Conservation (phyloP, 2,329 filamentous ascomycete genomes). For the Neofusicoccum laricinum region DNA sequence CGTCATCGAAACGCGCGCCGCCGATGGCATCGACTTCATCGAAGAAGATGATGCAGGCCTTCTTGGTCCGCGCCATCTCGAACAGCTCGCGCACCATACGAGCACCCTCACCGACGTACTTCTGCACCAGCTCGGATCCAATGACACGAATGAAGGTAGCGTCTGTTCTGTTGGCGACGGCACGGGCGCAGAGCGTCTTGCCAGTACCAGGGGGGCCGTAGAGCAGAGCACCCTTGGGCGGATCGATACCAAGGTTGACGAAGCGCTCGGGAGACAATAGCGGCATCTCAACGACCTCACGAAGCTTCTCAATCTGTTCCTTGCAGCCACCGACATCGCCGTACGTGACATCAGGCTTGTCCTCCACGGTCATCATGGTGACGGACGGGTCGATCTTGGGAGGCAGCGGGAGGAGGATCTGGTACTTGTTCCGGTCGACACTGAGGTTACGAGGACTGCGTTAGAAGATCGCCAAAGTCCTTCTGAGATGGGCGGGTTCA, state of each 20-base stretch:
- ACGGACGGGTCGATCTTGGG: slow-evolving; percentile 99
- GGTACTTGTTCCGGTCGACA: slow-evolving; percentile 98
- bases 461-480: neutral
- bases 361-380: slow-evolving; percentile 99
- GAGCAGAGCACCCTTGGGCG: slow-evolving; percentile 92
- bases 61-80: slow-evolving; percentile 99
- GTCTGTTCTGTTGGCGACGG: slow-evolving; percentile 95
- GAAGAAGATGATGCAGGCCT: slow-evolving; percentile 99
- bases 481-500: neutral
- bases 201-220: slow-evolving; percentile 98
- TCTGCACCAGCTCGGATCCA: slow-evolving; percentile 95
- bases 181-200: slow-evolving; percentile 96
- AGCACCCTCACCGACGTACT: slow-evolving; percentile 97
- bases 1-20: slow-evolving; percentile 93
- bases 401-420: slow-evolving; percentile 92
- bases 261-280: slow-evolving; percentile 94
- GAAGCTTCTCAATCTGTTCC: slow-evolving; percentile 98
- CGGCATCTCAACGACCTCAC: slow-evolving; percentile 98
- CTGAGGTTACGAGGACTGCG: slow-evolving; percentile 32
- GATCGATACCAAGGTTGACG: slow-evolving; percentile 97
- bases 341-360: slow-evolving; percentile 98
- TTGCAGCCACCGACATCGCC: slow-evolving; percentile 99
- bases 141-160: slow-evolving; percentile 99
- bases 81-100: slow-evolving; percentile 98
- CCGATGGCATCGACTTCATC: slow-evolving; percentile 97